Base-by-base conservation (phyloP, 306 rosid species). In the Begonia masoniana region DNA sequence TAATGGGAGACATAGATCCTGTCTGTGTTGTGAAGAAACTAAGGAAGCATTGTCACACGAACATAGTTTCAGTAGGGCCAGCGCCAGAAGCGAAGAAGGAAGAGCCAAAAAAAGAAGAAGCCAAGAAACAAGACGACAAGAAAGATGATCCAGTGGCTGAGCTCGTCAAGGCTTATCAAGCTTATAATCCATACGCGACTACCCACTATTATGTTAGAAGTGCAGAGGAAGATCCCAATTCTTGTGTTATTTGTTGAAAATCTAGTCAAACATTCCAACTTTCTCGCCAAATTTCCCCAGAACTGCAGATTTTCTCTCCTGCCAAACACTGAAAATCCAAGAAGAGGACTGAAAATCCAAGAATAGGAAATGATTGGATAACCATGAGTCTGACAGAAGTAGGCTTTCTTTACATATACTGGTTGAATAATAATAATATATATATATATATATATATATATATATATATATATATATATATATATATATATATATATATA, bases 1-100 rank as follows among this genome's bases (percentile, higher is more conserved):
- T 85, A 59, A 76, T 57, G 0, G 97, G 97, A n/a, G 83, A 76
- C 9, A 41, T 78, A 15, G 95, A 88, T 56, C 70, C 97, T 0
- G 82, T 88, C 9, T 0, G 1, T 12, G 59, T 88, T 15, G 87
- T 72, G 21, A 59, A 55, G 23, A 88, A 78, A 57, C 45, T 88
- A 58, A 82, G 84, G 67, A 88, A 82, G 75, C 26, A 69, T 3
- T 78, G 81, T 23, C 31, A 0, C 21, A 57, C 78, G 13, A 79
- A 76, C 0, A 77, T 88, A 17, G 12, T 80, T 9, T 82, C 94
- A 3, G 95, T 88, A 15, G 97, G 82, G 14, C n/a, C n/a, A n/a
- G n/a, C n/a, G n/a, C n/a, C n/a, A n/a, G 35, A 26, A 6, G 35
- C 35, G 35, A 26, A 80, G 1, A 82, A 84, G 55, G 84, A 75